phyloP scores from a whole-genome alignment of 768 basidiomycete species.

The Pulveroboletus sp. region DNA sequence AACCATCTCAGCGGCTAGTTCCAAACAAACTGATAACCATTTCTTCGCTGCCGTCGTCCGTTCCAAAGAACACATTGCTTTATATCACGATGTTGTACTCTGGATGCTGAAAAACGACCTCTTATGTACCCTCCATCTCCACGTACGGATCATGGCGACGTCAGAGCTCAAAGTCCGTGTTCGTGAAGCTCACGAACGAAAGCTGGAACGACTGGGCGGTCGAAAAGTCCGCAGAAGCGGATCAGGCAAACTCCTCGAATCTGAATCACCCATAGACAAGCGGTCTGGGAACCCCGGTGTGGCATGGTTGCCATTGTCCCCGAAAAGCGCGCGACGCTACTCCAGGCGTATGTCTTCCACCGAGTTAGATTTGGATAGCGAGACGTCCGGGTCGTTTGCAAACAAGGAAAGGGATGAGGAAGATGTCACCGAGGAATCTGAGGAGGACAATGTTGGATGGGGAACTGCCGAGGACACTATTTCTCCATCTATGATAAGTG shows the following conservation, averaged over 20 bases:
- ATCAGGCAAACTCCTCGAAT: conserved; percentile 14
- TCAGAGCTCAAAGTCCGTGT: conserved; percentile 69
- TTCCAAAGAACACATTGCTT: conserved; percentile 56
- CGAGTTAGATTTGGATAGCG: conserved; percentile 43
- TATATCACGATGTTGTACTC: conserved; percentile 77
- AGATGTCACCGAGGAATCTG: conserved; percentile 38
- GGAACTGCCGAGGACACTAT: conserved; percentile 46
- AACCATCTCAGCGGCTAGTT: conserved; percentile 63
- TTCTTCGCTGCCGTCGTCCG: conserved; percentile 79
- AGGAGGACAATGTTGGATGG: conserved; percentile 45
- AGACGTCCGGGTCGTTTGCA: conserved; percentile 27
- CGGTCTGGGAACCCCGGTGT: conserved; percentile 19
- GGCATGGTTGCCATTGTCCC: conserved; percentile 52
- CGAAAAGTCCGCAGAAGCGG: conserved; percentile 21
- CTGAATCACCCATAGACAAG: conserved; percentile 17
- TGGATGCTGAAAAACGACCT: conserved; percentile 92
- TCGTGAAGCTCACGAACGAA: conserved; percentile 39
- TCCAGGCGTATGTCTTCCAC: conserved; percentile 42
- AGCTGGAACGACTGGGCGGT: conserved; percentile 26
- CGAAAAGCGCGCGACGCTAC: conserved; percentile 46
- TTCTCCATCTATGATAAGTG: conserved; percentile 65
- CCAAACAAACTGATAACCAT: conserved; percentile 61
- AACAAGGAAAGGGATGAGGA: conserved; percentile 32
- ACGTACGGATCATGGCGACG: conserved; percentile 79
- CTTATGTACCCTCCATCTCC: conserved; percentile 78